A percentile compares a stretch with the other conserved stretches of the same genome.
phyloP scores from a whole-genome alignment of 1,284 basidiomycete genomes.

The Porodaedalea pini region DNA sequence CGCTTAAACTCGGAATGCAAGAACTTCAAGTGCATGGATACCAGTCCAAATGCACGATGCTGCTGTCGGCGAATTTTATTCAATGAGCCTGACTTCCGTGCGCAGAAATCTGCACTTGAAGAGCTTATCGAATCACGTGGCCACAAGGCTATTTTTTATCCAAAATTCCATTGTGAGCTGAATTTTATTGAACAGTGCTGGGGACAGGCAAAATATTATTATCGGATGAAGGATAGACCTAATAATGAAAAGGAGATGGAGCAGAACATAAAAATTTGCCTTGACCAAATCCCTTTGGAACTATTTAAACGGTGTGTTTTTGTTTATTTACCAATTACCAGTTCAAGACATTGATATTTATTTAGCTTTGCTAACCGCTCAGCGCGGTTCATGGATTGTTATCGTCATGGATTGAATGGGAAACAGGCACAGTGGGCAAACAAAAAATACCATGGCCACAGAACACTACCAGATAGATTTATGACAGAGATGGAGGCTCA shows the following conservation, averaged over 20 bases:
- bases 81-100: conserved; percentile 28
- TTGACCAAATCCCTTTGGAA: not conserved
- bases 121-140: not conserved
- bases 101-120: not conserved
- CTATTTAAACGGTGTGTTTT: not conserved
- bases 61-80: conserved; percentile 27
- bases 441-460: conserved; percentile 17
- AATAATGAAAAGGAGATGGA: conserved; percentile 5
- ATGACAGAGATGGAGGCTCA: not conserved
- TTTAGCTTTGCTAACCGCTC: conserved; percentile 19
- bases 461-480: conserved; percentile 6
- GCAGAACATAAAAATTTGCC: not conserved
- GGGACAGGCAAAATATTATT: conserved; percentile 5
- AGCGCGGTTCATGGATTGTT: conserved; percentile 20
- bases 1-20: conserved; percentile 23
- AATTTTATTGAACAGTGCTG: conserved; percentile 18
- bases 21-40: conserved; percentile 26
- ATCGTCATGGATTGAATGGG: conserved; percentile 18
- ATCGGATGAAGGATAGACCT: not conserved
- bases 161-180: conserved; percentile 16
- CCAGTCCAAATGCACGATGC: conserved; percentile 12
- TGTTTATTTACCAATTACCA: not conserved
- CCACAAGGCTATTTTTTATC: conserved; percentile 6
- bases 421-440: conserved; percentile 18
- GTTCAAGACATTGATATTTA: not conserved